Base-by-base conservation (phyloP, 768 basidiomycete genomes). In the Leccinum uliginosum region DNA sequence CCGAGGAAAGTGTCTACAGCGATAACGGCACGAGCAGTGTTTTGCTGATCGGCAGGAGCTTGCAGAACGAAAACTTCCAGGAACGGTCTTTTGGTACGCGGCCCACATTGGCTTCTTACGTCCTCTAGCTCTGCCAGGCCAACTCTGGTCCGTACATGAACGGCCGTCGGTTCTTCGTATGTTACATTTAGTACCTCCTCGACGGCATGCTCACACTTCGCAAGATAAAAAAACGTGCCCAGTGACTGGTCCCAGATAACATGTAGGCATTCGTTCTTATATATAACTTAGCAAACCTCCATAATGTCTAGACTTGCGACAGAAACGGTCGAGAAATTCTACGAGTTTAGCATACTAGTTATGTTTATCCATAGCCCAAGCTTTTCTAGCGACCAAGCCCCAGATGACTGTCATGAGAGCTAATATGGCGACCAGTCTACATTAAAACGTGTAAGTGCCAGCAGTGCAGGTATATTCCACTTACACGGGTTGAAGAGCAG, bases 191-290 rank as follows among this genome's bases (percentile, higher is more conserved):
- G 94, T 61, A 91, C 95, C 59, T 98, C 73, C 82, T 91, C 60
- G 91, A 97, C 56, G 93, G 93, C 24, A 90, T 98, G 89, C 83
- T 99, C 57, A 96, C 93, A 4, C 78, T 98, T 50, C 80, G 96
- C 61, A 98, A 98, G 72, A 92, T 99, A 55, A 96, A 99, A 99
- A 75, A 91, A 94, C 60, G 93, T 97, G 1, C 83, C 93, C 9
- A n/a, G n/a, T n/a, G n/a, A 98, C 93, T 0, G 93, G 92, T 2
- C 82, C 84, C 3, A 95, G 32, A 94, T 70, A 94, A 92, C 67
- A 75, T 91, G 53, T 94, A 27, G 10, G n/a, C 14, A 43, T 10
- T 52, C 9, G 10, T 17, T 12, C 2, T 6, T 26, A 4, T 32
- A 32, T 5, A n/a, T n/a, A n/a, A n/a, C n/a, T n/a, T 44, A 19